Conservation (phyloP, 1,139 yeast species). For the Pichia sp. region DNA sequence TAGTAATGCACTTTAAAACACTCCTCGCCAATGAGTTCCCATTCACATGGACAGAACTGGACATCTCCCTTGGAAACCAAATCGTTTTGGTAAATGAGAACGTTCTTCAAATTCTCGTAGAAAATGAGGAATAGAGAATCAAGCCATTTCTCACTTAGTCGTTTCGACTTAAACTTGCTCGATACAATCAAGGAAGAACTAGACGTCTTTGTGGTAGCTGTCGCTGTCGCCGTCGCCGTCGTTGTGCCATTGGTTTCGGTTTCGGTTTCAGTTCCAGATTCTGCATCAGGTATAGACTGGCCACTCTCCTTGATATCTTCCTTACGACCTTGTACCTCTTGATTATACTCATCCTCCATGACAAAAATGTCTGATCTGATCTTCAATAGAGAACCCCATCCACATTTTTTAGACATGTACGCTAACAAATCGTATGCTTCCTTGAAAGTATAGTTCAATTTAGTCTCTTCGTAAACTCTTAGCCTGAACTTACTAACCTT, state of each 20-base stretch:
- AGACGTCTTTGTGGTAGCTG: conserved; percentile 26
- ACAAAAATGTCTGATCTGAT: conserved; percentile 82
- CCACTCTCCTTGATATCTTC: background rate
- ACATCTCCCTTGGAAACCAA: conserved; percentile 37
- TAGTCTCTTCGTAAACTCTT: conserved; percentile 63
- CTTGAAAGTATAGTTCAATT: conserved; percentile 70
- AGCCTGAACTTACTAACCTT: conserved; percentile 61
- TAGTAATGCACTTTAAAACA: conserved; percentile 73
- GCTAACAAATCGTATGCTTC: conserved; percentile 77
- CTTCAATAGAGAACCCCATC: conserved; percentile 85
- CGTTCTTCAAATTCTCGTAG: conserved; percentile 83
- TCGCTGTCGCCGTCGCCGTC: conserved; percentile 17
- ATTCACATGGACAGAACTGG: conserved; percentile 78
- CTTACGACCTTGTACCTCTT: conserved; percentile 10
- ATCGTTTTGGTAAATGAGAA: conserved; percentile 90
- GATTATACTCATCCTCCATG: conserved; percentile 82
- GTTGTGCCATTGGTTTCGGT: background rate
- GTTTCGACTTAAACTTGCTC: conserved; percentile 49
- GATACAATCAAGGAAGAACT: conserved; percentile 18
- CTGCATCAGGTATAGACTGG: conserved; percentile 1
- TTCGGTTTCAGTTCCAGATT: background rate
- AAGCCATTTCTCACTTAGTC: conserved; percentile 93
- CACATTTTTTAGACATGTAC: conserved; percentile 46
- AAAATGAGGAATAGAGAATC: conserved; percentile 81
- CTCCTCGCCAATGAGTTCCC: conserved; percentile 86